A percentile compares a stretch with the other conserved stretches of the same genome.
Conservation (phyloP, 495 filamentous ascomycete genomes). For the Penicillium manginii region DNA sequence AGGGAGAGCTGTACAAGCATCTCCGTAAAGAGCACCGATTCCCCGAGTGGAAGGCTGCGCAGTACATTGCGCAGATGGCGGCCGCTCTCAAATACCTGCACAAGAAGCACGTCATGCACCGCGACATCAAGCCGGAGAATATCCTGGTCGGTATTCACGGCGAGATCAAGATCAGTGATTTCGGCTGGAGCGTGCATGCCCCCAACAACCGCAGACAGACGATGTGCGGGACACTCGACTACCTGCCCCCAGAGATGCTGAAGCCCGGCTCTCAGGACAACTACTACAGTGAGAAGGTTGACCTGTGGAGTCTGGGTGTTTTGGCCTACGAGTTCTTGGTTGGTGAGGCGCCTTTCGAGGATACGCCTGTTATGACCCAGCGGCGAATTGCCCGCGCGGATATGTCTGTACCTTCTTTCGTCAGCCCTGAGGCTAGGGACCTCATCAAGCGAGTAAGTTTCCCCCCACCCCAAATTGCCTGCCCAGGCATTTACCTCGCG, state of each 20-base stretch:
- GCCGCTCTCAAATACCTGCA: constrained; percentile 89
- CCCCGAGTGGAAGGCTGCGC: constrained; percentile 93
- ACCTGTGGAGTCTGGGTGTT: constrained; percentile 94
- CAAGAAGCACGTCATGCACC: constrained; percentile 97
- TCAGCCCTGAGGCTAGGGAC: constrained; percentile 89
- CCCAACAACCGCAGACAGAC: constrained; percentile 93
- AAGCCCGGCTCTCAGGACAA: constrained; percentile 77
- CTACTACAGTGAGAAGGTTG: constrained; percentile 92
- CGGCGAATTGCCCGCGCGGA: constrained; percentile 85
- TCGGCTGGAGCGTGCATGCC: constrained; percentile 98
- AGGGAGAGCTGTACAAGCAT: constrained; percentile 97
- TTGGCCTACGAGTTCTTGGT: constrained; percentile 96
- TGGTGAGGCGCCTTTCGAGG: constrained; percentile 95
- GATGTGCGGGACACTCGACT: constrained; percentile 97
- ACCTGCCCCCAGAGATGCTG: constrained; percentile 97
- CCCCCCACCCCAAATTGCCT: too few species aligned
- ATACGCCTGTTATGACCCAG: constrained; percentile 93
- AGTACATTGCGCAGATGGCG: constrained; percentile 99
- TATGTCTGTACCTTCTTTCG: constrained; percentile 88
- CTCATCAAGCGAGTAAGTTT: constrained; percentile 81
- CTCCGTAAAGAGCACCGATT: constrained; percentile 85
- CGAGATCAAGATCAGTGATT: constrained; percentile 98
- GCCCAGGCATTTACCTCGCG: too few species aligned
- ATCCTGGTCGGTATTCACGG: constrained; percentile 97
- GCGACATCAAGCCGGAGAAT: constrained; percentile 99